A percentile compares a stretch with the other conserved stretches of the same genome.
Evolutionary conservation across 108 stramenopile species (phyloP).

Genomic region (Fistulifera pelliculosa): DNA sequence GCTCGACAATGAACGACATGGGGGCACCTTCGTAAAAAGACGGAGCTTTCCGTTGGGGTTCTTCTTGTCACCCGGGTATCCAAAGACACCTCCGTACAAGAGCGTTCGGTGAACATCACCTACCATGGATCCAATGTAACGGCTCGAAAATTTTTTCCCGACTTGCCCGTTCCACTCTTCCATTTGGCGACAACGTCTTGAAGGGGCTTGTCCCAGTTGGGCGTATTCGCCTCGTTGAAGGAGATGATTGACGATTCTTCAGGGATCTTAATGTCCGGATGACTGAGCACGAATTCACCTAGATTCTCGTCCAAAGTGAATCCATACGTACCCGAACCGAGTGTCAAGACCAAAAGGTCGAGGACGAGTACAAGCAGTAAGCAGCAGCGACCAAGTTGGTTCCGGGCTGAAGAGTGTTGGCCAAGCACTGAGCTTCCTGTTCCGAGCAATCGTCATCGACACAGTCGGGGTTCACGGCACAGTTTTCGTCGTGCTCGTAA

Average conservation of each 20-base stretch:
- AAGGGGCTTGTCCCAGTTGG: conserved; percentile 80
- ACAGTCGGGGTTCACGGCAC: conserved; percentile 34
- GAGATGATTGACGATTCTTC: conserved; percentile 78
- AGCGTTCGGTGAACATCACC: conserved; percentile 98
- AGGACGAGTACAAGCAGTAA: conserved; percentile 94
- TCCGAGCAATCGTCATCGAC: conserved; percentile 47
- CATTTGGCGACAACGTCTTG: conserved; percentile 46
- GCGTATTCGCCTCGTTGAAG: conserved; percentile 90
- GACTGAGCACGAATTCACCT: conserved; percentile 92
- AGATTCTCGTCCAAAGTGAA: conserved; percentile 94
- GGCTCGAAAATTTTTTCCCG: conserved; percentile 55
- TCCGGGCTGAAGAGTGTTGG: conserved; percentile 88
- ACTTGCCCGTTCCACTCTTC: conserved; percentile 61
- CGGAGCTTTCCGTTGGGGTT: conserved; percentile 83
- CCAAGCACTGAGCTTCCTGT: conserved; percentile 53
- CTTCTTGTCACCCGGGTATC: conserved; percentile 88
- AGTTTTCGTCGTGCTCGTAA: conserved; percentile 72
- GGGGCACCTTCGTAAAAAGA: conserved; percentile 88
- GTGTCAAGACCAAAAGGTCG: conserved; percentile 93
- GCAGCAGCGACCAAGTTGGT: conserved; percentile 85
- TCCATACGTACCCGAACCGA: conserved; percentile 72
- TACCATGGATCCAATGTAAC: conserved; percentile 98
- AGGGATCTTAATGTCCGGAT: conserved; percentile 83
- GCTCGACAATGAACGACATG: conserved; percentile 95
- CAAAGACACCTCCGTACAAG: conserved; percentile 95